A percentile compares a stretch with the other conserved stretches of the same genome.
Evolutionary conservation across 371 early-diverging fungal species (phyloP).

Genomic region (Mortierella sp.): DNA sequence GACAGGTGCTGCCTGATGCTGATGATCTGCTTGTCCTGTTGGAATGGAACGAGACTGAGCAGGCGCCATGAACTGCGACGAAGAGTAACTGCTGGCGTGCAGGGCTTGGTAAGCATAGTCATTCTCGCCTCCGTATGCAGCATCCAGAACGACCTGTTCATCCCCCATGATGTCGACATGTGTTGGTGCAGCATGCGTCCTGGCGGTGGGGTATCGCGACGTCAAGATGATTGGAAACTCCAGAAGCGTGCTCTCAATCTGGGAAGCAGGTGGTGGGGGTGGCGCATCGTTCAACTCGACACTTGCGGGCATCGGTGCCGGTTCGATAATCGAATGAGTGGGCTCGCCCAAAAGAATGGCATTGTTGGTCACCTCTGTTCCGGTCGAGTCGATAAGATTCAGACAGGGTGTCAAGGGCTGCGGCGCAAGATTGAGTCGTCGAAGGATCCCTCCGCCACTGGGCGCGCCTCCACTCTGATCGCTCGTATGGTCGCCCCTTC

Average conservation of each 20-base stretch:
- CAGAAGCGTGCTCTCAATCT: constrained; percentile 39
- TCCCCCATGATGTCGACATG: background rate
- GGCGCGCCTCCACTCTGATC: constrained; percentile 16
- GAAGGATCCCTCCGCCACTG: constrained; percentile 40
- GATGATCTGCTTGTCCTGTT: background rate
- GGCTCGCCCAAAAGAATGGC: constrained; percentile 48
- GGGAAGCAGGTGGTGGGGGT: constrained; percentile 40
- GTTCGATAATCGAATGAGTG: constrained; percentile 52
- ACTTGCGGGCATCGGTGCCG: constrained; percentile 37
- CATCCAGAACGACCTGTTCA: background rate
- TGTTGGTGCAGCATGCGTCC: background rate
- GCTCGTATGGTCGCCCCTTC: constrained; percentile 4
- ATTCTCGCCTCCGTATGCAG: background rate
- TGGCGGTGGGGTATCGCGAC: constrained; percentile 37
- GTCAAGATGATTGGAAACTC: constrained; percentile 56
- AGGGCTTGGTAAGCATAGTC: constrained; percentile 18
- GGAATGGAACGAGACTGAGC: background rate
- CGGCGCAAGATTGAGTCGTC: constrained; percentile 42
- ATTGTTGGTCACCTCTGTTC: constrained; percentile 43
- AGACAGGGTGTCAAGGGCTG: constrained; percentile 39
- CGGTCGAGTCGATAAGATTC: constrained; percentile 45
- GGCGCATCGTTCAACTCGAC: constrained; percentile 51
- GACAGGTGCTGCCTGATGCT: background rate
- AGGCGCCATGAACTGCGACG: constrained; percentile 7
- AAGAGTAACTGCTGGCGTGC: constrained; percentile 17